Evolutionary conservation across 331 rosid genomes (phyloP).

Genomic region (Malus hybrid): DNA sequence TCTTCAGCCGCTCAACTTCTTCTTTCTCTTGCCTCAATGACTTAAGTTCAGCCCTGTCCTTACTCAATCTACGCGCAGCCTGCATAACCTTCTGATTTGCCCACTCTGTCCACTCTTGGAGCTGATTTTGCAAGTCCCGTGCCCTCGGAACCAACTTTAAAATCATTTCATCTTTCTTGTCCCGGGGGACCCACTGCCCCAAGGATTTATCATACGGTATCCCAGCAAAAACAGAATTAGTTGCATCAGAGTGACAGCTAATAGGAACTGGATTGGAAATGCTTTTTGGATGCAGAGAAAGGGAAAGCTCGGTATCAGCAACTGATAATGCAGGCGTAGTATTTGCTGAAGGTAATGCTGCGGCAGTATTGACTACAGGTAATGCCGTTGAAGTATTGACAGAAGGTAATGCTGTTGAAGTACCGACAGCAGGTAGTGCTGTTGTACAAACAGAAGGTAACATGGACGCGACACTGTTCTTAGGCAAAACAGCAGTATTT

Average conservation of each 20-base stretch:
- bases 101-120: constrained; percentile 96
- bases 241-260: constrained; percentile 29
- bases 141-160: constrained; percentile 60
- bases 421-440: constrained; percentile 14
- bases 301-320: constrained; percentile 74
- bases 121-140: constrained; percentile 66
- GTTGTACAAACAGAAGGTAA: constrained; percentile 23
- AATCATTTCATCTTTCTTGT: constrained; percentile 79
- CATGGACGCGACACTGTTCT: constrained; percentile 18
- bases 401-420: constrained; percentile 21
- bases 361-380: background rate
- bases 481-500: constrained; percentile 23
- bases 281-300: constrained; percentile 50
- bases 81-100: constrained; percentile 96
- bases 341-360: constrained; percentile 14
- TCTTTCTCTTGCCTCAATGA: constrained; percentile 78
- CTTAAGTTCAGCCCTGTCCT: constrained; percentile 82
- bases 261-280: constrained; percentile 34
- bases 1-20: constrained; percentile 75
- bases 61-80: constrained; percentile 84
- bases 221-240: constrained; percentile 33
- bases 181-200: constrained; percentile 59
- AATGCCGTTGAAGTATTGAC: constrained; percentile 14
- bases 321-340: constrained; percentile 30
- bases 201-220: constrained; percentile 49